Conservation (phyloP, 257 asterid genomes). For the Nicotiana knightiana region DNA sequence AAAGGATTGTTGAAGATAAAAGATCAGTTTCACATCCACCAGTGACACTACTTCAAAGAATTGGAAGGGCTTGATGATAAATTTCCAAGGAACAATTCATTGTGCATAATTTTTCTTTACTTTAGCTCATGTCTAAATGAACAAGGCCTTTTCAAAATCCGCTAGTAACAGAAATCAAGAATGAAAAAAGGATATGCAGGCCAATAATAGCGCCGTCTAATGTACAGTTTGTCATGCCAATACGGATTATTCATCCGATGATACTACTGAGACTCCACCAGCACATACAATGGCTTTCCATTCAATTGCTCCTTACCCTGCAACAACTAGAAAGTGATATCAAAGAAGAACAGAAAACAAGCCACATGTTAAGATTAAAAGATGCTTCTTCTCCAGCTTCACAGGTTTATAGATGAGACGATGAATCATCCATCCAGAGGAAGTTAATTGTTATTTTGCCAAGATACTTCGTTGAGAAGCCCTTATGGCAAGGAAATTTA, state of each 20-base stretch:
- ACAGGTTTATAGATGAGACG: neutral
- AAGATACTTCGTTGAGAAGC: neutral
- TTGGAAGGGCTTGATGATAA: neutral
- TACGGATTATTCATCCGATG: neutral
- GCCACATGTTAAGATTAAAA: neutral
- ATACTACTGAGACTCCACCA: conserved; percentile 58
- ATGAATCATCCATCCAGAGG: neutral
- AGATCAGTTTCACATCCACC: neutral
- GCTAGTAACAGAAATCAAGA: conserved; percentile 1
- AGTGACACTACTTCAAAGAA: neutral
- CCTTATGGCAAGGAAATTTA: neutral
- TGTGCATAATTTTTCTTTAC: neutral
- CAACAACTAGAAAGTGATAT: neutral
- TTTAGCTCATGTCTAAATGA: conserved; percentile 11
- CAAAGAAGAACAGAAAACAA: neutral
- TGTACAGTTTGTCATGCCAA: conserved; percentile 17
- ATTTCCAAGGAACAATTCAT: neutral
- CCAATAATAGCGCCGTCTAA: conserved; percentile 14
- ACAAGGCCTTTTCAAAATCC: conserved; percentile 6
- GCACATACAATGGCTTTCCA: conserved; percentile 69
- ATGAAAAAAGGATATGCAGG: neutral
- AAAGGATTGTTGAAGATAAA: neutral
- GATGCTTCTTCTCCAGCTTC: neutral
- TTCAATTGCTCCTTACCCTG: conserved; percentile 63
- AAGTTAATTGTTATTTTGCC: neutral